Evolutionary conservation across 768 basidiomycete genomes (phyloP), one percentile per base, ranked within the genome.

Genomic region (Amanita rimosa): DNA sequence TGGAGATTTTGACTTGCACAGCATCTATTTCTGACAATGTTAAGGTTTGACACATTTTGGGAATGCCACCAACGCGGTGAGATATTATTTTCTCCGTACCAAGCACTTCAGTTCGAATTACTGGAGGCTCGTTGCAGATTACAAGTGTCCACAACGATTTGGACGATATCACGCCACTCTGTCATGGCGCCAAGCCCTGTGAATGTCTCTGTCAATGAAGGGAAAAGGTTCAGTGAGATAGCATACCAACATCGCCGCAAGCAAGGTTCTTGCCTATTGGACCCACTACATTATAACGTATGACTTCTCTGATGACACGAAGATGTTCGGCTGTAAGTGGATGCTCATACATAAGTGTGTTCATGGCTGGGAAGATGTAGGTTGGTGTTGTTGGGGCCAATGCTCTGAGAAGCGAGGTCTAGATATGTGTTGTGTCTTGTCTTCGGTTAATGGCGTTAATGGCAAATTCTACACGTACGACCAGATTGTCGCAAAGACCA

Each of bases 321-420:
- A 98, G 65, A 59, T 99, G 96, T 53, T 85, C 78, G 1, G 78
- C 75, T 0, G 94, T 97, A 17, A 98, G 72, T 16, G 92, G 92
- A 60, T 98, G 94, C 51, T 87, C 80, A 60, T 89, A 98, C 95
- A 99, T 99, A 55, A 90, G 71, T 3, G 96, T 98, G 63, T 99
- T 99, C 95, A 98, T 99, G 0, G 95, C 96, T 1, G 95, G 95
- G 60, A 94, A 98, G 33, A 97, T 65, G 58, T 85, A 91, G 6
- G 90, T 92, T 6, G 87, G 86, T 0, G 90, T 96, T 5, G 76
- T 72, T 0, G 93, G 88, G 2, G 86, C 72, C 0, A 95, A 69
- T 0, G 91, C 94, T 17, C 91, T 81, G 52, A 96, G 75, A 3
- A 96, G 73, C 13, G 91, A 85, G 9, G 81, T 84, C 83, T 85